Evolutionary conservation across 2,329 filamentous ascomycete genomes (phyloP), one percentile per base, ranked within the genome.

Genomic region (Aspergillus ibericus): DNA sequence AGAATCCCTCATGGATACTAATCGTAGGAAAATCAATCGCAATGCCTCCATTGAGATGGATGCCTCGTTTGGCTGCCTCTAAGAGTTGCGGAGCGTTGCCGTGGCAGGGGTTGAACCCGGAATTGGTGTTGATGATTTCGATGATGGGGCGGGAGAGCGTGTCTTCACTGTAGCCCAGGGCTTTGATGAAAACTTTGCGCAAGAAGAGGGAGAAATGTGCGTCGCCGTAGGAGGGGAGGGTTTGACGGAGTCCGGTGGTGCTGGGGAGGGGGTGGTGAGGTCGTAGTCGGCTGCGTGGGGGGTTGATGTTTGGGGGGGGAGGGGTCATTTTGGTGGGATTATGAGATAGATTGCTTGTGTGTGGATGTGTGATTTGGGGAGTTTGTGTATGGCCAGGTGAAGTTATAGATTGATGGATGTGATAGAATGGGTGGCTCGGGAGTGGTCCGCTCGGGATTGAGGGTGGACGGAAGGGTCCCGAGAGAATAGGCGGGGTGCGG

Each of bases 131-230:
- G 70, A 89, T 84, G 59, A 91, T 86, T 50, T 88, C 88, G 15
- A 91, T 80, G 55, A 91, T 88, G 2, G 88, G 88, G 1, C 87
- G 77, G 0, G 85, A 85, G 0, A 91, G 81, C 0, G 88, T 85
- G 67, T 89, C 87, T 63, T 91, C 88, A 58, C 84, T 85, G 71
- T 90, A 91, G 0, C 88, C 88, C 1, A 90, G 80, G 0, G 88
- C 88, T 72, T 91, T 91, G 77, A 91, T 91, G 73, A 91, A 91
- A 20, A 87, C 88, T 68, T 91, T 91, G 22, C 89, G 83, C 0
- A 91, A 79, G 68, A 91, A 91, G 1, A 91, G 81, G 0, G 87
- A 88, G 77, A 91, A 91, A 72, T 91, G 88, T 7, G 87, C 80
- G 64, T 92, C 89, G 48, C 88, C 89, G 64, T 91, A 91, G 0